phyloP scores from a whole-genome alignment of 2,329 filamentous ascomycete species.

The Colletotrichum sidae region DNA sequence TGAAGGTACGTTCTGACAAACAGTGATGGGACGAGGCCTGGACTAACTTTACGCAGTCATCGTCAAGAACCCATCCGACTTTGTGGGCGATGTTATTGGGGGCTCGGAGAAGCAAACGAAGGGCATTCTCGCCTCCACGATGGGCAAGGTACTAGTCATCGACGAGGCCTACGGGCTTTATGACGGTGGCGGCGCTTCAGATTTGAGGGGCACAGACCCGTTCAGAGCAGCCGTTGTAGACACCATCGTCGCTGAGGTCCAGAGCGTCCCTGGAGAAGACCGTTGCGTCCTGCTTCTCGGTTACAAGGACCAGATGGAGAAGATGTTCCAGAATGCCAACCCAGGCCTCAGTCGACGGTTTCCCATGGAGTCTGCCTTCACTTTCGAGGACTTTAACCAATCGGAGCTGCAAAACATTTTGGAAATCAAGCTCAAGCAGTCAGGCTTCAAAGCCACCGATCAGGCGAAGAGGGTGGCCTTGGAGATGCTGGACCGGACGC shows the following conservation, averaged over 20 bases:
- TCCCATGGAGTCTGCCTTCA: constrained; percentile 70
- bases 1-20: constrained; percentile 61
- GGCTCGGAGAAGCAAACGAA: constrained; percentile 79
- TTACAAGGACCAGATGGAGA: constrained; percentile 75
- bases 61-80: constrained; percentile 79
- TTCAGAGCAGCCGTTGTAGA: constrained; percentile 77
- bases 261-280: constrained; percentile 77
- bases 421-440: constrained; percentile 69
- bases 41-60: constrained; percentile 59
- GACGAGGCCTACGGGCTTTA: constrained; percentile 82
- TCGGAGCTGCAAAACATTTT: constrained; percentile 70
- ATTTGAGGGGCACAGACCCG: constrained; percentile 41
- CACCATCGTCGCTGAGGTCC: constrained; percentile 79
- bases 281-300: constrained; percentile 78
- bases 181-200: constrained; percentile 47
- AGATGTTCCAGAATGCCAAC: constrained; percentile 81
- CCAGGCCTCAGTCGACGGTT: constrained; percentile 77
- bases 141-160: constrained; percentile 82
- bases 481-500: constrained; percentile 69
- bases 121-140: constrained; percentile 72
- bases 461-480: constrained; percentile 65
- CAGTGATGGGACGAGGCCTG: neutral
- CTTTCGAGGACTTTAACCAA: constrained; percentile 76
- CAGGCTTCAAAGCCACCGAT: constrained; percentile 64
- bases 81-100: constrained; percentile 73